A percentile compares a stretch with the other conserved stretches of the same genome.
Evolutionary conservation across 805 yeast species (phyloP).

Genomic region (Monosporozyma aquatica): DNA sequence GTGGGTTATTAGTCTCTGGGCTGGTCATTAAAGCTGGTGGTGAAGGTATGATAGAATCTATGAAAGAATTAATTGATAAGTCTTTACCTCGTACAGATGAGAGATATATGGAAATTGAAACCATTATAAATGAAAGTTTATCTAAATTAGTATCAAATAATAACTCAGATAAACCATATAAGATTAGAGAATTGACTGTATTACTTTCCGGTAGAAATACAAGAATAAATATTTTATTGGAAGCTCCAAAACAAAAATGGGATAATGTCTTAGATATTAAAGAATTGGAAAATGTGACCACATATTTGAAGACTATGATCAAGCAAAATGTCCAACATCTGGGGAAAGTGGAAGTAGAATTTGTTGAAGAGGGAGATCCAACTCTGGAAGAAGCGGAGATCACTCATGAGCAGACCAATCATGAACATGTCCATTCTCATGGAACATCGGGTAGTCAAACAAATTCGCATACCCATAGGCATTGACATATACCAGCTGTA

Average conservation of each 20-base stretch:
- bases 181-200: slow-evolving; percentile 37
- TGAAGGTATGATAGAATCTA: slow-evolving; percentile 58
- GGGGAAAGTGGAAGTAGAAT: slow-evolving; percentile 36
- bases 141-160: slow-evolving; percentile 34
- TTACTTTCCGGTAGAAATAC: slow-evolving; percentile 52
- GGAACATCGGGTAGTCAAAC: neutral
- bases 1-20: slow-evolving; percentile 79
- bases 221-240: slow-evolving; percentile 30
- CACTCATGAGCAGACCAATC: neutral
- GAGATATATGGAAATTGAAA: slow-evolving; percentile 37
- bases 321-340: slow-evolving; percentile 35
- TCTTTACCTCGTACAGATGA: slow-evolving; percentile 47
- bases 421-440: neutral
- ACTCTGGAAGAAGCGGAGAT: neutral
- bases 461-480: slow-evolving; percentile 2
- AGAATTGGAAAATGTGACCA: slow-evolving; percentile 36
- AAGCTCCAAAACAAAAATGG: slow-evolving; percentile 39
- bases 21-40: slow-evolving; percentile 80
- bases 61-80: slow-evolving; percentile 70
- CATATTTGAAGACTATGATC: slow-evolving; percentile 30
- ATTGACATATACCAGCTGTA: too few species aligned
- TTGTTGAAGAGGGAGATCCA: slow-evolving; percentile 27
- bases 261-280: slow-evolving; percentile 34
- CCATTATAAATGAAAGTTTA: slow-evolving; percentile 31
- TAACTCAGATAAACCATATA: slow-evolving; percentile 33